Conservation (phyloP, 139 green algal species). For the Microglena sp. region DNA sequence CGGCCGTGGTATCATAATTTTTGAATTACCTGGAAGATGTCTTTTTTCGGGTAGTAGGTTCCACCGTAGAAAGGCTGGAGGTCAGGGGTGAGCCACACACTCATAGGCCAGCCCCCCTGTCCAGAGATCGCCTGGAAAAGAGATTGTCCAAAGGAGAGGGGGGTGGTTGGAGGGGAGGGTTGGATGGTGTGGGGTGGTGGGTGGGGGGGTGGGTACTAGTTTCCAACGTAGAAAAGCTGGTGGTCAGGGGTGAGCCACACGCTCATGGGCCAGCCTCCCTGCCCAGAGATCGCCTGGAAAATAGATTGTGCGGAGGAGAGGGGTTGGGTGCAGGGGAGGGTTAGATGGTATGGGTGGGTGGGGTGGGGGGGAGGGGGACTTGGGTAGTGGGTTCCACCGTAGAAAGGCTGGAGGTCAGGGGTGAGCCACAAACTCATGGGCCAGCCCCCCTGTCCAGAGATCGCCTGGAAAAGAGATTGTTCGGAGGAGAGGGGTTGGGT, state of each 20-base stretch:
- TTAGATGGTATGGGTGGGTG: background rate
- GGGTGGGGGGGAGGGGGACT: no score
- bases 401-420: background rate
- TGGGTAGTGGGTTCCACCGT: background rate
- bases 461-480: constrained; percentile 35
- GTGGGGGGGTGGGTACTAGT: no score
- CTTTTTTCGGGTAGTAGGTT: constrained; percentile 49
- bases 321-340: background rate
- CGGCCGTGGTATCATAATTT: no score
- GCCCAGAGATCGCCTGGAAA: constrained; percentile 31
- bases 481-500: background rate
- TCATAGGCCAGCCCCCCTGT: constrained; percentile 58
- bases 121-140: constrained; percentile 44
- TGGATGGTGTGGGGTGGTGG: background rate
- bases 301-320: background rate
- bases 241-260: background rate
- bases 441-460: background rate
- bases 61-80: constrained; percentile 71
- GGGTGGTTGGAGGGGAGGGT: background rate
- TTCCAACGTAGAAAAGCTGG: background rate
- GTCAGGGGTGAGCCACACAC: constrained; percentile 60
- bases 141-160: background rate
- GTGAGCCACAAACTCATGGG: background rate
- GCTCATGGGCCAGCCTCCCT: background rate
- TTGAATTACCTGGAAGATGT: constrained; percentile 12